Percentiles rank a stretch among this genome's conserved stretches.
Conservation (phyloP, 768 basidiomycete genomes). For the Rhodotorula taiwanensis region DNA sequence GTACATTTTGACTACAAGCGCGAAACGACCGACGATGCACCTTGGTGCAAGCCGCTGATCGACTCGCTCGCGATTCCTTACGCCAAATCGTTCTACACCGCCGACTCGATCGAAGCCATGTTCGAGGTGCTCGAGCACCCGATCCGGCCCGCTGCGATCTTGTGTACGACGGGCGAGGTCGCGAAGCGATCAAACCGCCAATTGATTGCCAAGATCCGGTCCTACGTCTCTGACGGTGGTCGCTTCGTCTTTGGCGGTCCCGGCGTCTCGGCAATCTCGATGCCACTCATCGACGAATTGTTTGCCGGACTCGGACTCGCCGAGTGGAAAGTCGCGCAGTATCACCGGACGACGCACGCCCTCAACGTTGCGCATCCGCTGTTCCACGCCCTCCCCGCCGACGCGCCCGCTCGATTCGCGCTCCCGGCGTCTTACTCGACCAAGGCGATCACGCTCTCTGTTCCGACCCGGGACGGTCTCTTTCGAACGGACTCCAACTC, state of each 20-base stretch:
- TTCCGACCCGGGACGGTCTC: not conserved
- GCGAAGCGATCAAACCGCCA: no score
- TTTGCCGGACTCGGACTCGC: not conserved
- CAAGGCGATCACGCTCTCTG: slow-evolving; percentile 7
- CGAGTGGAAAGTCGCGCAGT: not conserved
- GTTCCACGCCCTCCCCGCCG: not conserved
- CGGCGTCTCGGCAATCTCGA: rapidly evolving
- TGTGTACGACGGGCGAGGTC: not conserved
- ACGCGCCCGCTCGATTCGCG: not conserved
- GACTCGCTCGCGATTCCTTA: slow-evolving; percentile 10
- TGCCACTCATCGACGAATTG: not conserved
- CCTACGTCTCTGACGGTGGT: no score
- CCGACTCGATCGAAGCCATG: not conserved
- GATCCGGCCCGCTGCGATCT: not conserved
- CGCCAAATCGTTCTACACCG: not conserved
- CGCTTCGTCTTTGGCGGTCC: slow-evolving; percentile 9
- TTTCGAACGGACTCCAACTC: not conserved
- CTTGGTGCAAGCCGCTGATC: slow-evolving; percentile 16
- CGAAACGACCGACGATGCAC: not conserved
- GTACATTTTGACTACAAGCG: slow-evolving; percentile 7
- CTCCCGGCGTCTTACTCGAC: slow-evolving; percentile 5
- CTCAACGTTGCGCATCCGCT: slow-evolving; percentile 10
- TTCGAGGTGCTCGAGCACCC: not conserved
- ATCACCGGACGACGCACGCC: slow-evolving; percentile 16
- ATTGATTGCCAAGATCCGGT: no score